phyloP scores from a whole-genome alignment of 768 basidiomycete genomes.

The Asterophora parasitica region DNA sequence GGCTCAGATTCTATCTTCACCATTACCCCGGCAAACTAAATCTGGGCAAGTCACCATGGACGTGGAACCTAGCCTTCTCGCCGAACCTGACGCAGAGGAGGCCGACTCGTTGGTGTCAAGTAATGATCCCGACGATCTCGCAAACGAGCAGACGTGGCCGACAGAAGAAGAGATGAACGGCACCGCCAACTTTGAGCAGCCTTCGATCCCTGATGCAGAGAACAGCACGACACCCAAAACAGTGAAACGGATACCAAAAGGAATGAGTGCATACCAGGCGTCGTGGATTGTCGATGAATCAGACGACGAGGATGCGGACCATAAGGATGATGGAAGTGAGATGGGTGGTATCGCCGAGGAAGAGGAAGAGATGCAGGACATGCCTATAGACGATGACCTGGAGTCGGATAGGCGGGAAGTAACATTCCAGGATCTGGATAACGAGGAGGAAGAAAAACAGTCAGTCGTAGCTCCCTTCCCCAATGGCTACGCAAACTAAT shows the following conservation, averaged over 20 bases:
- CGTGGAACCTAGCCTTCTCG: slow-evolving; percentile 58
- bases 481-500: slow-evolving; percentile 2
- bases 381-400: slow-evolving; percentile 50
- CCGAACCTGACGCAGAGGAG: slow-evolving; percentile 55
- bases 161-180: slow-evolving; percentile 91
- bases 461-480: slow-evolving; percentile 32
- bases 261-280: slow-evolving; percentile 95
- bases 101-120: slow-evolving; percentile 85
- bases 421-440: slow-evolving; percentile 71
- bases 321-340: slow-evolving; percentile 38
- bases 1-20: slow-evolving; percentile 66
- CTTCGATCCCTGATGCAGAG: slow-evolving; percentile 55
- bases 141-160: slow-evolving; percentile 98
- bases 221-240: slow-evolving; percentile 73
- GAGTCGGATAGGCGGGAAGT: slow-evolving; percentile 54
- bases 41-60: slow-evolving; percentile 51
- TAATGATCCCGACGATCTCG: slow-evolving; percentile 85
- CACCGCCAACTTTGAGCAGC: slow-evolving; percentile 23
- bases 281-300: slow-evolving; percentile 91
- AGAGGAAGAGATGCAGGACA: slow-evolving; percentile 59
- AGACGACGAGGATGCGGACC: slow-evolving; percentile 53
- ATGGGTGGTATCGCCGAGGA: slow-evolving; percentile 45
- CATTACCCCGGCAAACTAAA: slow-evolving; percentile 36
- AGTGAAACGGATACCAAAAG: slow-evolving; percentile 86
- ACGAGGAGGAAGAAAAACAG: slow-evolving; percentile 86